Evolutionary conservation across 768 basidiomycete species (phyloP), one percentile per base, ranked within the genome.

Genomic region (Amanita pallidorosea): DNA sequence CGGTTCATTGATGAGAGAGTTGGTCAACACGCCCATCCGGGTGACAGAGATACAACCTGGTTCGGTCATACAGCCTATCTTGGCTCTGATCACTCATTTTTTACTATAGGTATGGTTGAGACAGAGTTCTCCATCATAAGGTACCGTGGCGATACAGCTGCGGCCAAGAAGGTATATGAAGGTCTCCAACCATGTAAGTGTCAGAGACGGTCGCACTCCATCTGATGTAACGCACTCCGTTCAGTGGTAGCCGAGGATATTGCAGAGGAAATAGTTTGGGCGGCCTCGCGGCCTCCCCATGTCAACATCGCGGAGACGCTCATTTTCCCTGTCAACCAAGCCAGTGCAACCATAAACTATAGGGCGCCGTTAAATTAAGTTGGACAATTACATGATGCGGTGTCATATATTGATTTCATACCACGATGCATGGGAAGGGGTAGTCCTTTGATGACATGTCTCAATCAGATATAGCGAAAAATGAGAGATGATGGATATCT

Each of bases 211-310:
- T 42, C 34, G 13, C 36, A n/a, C 15, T 25, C 49, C 29, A 20
- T 49, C 52, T 46, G 25, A 15, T 53, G 15, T 23, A 41, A 56
- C 34, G 7, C 37, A 37, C 27, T 54, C 49, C 40, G 53, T 59
- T 29, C 59, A 93, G 88, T 95, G 65, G 75, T 77, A 5, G 81
- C 84, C 6, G 75, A 84, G 53, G 93, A 97, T 61, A 85, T 97
- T 42, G 96, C 96, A 1, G 96, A 99, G 64, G 93, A 98, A 67
- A 94, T 99, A 60, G 92, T 95, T 17, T 99, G 95, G 95, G 83
- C 83, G 12, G 95, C 96, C 17, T 76, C 87, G 9, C 83, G 94
- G 37, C 94, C 94, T 9, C 74, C 88, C 36, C 94, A 95, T 61
- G 89, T 97, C 41, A 93, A 97, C 62, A 75, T 97, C 38, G 91